A percentile compares a stretch with the other conserved stretches of the same genome.
Conservation (phyloP, 306 rosid species). For the Ammopiptanthus mongolicus region DNA sequence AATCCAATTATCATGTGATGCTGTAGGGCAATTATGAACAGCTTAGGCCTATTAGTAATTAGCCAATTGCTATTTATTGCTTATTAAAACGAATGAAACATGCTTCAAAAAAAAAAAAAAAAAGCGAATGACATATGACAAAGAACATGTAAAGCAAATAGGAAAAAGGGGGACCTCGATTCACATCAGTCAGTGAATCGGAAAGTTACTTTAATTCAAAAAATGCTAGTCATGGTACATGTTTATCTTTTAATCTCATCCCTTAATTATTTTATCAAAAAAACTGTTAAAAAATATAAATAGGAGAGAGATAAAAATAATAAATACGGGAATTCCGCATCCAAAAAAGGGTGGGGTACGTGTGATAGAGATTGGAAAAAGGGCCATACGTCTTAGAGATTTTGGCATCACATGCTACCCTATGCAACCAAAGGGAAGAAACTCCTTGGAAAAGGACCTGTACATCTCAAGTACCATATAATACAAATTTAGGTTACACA, state of each 20-base stretch:
- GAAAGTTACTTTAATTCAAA: too few species aligned
- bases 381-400: background rate
- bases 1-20: constrained; percentile 23
- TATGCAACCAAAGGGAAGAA: constrained; percentile 3
- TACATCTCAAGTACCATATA: constrained; percentile 22
- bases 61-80: background rate
- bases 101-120: too few species aligned
- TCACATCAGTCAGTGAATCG: too few species aligned
- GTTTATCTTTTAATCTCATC: too few species aligned
- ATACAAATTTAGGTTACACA: constrained; percentile 41
- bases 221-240: too few species aligned
- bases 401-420: background rate
- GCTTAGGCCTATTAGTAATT: background rate
- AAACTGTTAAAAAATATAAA: too few species aligned
- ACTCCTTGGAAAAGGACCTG: constrained; percentile 24
- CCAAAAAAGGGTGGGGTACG: too few species aligned
- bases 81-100: background rate
- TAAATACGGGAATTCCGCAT: too few species aligned
- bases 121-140: background rate
- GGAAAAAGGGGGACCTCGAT: too few species aligned
- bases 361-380: background rate
- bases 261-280: too few species aligned
- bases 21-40: constrained; percentile 12
- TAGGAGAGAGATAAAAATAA: too few species aligned
- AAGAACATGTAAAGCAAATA: background rate